These are phyloP conservation scores for Ustilaginoidea virens DNA, from an alignment of 2,329 filamentous ascomycete genomes.

Conservation along the genomic window DNA sequence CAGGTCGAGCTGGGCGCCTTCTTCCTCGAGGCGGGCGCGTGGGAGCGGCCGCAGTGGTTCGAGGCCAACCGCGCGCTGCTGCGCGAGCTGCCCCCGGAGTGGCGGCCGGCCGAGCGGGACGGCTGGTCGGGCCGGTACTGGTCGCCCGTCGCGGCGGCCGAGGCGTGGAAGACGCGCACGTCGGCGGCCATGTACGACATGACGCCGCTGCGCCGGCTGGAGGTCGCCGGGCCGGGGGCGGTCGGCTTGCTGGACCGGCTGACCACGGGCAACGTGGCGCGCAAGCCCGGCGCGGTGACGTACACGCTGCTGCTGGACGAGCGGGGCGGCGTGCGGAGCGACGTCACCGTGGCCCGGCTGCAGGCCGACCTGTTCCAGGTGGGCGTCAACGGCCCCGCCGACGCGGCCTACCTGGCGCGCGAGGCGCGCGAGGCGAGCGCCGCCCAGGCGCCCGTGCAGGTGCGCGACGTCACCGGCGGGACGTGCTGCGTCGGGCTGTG, in stretches of 20 bases:
- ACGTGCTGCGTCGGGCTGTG: slow-evolving; percentile 48
- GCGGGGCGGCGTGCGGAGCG: slow-evolving; percentile 37
- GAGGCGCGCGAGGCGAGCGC: slow-evolving; percentile 29
- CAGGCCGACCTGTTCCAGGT: slow-evolving; percentile 35
- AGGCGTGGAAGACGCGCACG: slow-evolving; percentile 50
- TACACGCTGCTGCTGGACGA: slow-evolving; percentile 41
- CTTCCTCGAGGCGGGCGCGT: slow-evolving; percentile 43
- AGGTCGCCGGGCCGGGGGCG: slow-evolving; percentile 41
- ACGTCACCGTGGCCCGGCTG: slow-evolving; percentile 39
- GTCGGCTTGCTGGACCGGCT: slow-evolving; percentile 36
- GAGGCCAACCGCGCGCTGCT: slow-evolving; percentile 38
- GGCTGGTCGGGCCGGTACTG: slow-evolving; percentile 41
- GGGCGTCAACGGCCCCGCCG: slow-evolving; percentile 37
- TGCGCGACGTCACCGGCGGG: slow-evolving; percentile 42
- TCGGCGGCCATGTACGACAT: slow-evolving; percentile 48
- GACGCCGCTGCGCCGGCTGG: slow-evolving; percentile 41
- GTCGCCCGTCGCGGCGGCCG: slow-evolving; percentile 41
- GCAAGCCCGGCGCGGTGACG: slow-evolving; percentile 31
- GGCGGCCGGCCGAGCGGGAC: slow-evolving; percentile 40
- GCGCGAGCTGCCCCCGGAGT: slow-evolving; percentile 32
- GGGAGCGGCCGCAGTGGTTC: slow-evolving; percentile 50
- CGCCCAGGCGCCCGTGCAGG: slow-evolving; percentile 28
- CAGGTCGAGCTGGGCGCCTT: slow-evolving; percentile 39
- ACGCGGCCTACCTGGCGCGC: slow-evolving; percentile 35
- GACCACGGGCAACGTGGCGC: slow-evolving; percentile 32